These are phyloP conservation scores for Cnidoscolus chayamansa DNA, from an alignment of 441 rosid genomes.

Conservation along the genomic window DNA sequence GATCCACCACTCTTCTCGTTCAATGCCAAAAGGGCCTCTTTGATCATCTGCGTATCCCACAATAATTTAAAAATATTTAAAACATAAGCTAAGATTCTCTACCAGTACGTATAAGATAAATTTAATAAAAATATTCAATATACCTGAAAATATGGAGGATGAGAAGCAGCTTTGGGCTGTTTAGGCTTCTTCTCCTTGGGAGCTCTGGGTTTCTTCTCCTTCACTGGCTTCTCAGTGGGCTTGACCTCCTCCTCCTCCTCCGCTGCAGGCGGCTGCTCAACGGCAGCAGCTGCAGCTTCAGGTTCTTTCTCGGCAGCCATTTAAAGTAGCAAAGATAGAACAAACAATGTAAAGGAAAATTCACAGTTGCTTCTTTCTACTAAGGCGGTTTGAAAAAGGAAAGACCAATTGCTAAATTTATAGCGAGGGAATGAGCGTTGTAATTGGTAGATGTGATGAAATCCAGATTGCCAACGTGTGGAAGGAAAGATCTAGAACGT, in stretches of 20 bases:
- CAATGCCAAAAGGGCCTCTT: constrained; percentile 57
- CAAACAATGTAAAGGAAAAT: too few relatives aligned
- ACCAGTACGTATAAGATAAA: not conserved
- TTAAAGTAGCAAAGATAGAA: not conserved
- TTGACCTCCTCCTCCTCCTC: constrained; percentile 26
- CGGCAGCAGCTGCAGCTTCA: constrained; percentile 25
- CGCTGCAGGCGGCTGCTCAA: constrained; percentile 25
- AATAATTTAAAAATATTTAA: not conserved
- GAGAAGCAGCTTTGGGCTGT: constrained; percentile 47
- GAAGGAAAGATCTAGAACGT: constrained; percentile 27
- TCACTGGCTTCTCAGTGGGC: constrained; percentile 27
- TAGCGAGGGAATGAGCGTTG: constrained; percentile 14
- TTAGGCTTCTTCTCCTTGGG: constrained; percentile 42
- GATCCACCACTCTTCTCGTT: constrained; percentile 81
- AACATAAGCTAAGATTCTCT: not conserved
- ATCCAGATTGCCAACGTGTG: constrained; percentile 42
- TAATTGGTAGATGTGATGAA: constrained; percentile 18
- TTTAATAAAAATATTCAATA: not conserved
- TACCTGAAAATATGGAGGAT: constrained; percentile 82
- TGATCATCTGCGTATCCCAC: constrained; percentile 52
- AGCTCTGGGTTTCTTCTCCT: constrained; percentile 32
- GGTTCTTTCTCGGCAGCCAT: constrained; percentile 32
- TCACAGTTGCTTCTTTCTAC: not conserved
- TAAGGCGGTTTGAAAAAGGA: too few relatives aligned
- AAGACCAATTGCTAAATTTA: constrained; percentile 10